Percentiles rank a stretch among this genome's conserved stretches.
Evolutionary conservation across 176 grass and related monocot genomes (phyloP).

Genomic region (Eragrostis curvula): DNA sequence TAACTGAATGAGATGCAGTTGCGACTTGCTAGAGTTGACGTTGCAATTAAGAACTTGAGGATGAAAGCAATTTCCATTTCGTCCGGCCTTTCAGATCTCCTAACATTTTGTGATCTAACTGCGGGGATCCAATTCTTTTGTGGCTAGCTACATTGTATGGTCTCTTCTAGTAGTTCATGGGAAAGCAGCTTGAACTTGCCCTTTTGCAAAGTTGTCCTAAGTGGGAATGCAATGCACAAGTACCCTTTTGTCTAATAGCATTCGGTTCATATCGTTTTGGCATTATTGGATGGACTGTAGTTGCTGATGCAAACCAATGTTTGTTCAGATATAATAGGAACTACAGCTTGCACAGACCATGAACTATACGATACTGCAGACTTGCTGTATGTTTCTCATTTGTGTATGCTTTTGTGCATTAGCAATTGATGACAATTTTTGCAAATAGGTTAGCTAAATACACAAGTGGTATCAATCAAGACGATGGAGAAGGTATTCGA

Average conservation of each 20-base stretch:
- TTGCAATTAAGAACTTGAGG: constrained; percentile 1
- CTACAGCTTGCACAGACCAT: not conserved
- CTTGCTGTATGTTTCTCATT: constrained; percentile 12
- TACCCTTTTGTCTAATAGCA: not conserved
- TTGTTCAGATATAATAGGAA: not conserved
- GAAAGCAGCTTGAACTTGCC: not conserved
- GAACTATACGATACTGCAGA: not conserved
- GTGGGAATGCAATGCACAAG: not conserved
- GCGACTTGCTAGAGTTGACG: constrained; percentile 6
- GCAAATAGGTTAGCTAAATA: constrained; percentile 36
- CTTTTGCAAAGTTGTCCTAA: not conserved
- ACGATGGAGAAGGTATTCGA: constrained; percentile 82
- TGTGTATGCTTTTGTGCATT: not conserved
- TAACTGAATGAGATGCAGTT: not conserved
- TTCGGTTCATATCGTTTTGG: not conserved
- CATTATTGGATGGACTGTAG: not conserved
- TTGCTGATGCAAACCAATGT: not conserved
- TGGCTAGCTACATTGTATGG: not conserved
- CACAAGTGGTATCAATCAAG: constrained; percentile 52
- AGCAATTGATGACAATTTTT: not conserved
- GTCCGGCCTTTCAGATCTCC: constrained; percentile 3
- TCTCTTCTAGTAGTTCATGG: not conserved
- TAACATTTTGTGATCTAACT: not conserved
- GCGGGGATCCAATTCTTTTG: constrained; percentile 19
- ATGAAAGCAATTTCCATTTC: not conserved